Conservation (phyloP, 2,329 filamentous ascomycete species). For the Cytospora chrysosperma region DNA sequence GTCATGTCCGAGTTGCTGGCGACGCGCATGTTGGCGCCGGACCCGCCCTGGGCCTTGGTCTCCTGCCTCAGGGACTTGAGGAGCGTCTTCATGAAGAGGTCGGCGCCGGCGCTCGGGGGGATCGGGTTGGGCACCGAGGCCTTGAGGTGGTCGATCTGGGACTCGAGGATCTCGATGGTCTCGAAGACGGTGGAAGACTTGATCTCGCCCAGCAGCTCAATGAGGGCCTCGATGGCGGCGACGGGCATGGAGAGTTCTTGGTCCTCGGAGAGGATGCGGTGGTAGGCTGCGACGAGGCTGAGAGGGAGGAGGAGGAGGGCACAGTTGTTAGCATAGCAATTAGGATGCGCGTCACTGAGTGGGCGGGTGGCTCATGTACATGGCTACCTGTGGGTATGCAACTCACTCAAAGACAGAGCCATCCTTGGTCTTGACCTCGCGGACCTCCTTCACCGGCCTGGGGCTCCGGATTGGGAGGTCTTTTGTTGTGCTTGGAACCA, state of each 20-base stretch:
- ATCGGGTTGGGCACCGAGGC: conserved; percentile 81
- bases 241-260: conserved; percentile 92
- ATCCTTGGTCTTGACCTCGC: conserved; percentile 20
- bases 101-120: conserved; percentile 87
- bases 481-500: conserved; percentile 9
- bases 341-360: background rate
- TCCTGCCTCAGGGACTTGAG: conserved; percentile 68
- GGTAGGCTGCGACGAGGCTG: conserved; percentile 58
- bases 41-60: conserved; percentile 30
- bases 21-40: conserved; percentile 28
- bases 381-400: background rate
- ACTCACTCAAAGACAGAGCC: conserved; percentile 37
- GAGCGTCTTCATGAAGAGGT: conserved; percentile 93
- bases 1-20: conserved; percentile 45
- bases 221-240: conserved; percentile 62
- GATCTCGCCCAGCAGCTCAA: conserved; percentile 77
- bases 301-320: background rate
- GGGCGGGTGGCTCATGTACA: background rate
- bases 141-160: conserved; percentile 75
- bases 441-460: conserved; percentile 16
- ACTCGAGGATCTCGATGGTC: conserved; percentile 81
- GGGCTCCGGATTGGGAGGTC: conserved; percentile 19
- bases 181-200: conserved; percentile 87
- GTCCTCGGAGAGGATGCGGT: conserved; percentile 60
- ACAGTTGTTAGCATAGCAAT: conserved; percentile 5